Evolutionary conservation across 1,139 yeast species (phyloP), one percentile per base, ranked within the genome.

Genomic region (Petasospora rhodanensis): DNA sequence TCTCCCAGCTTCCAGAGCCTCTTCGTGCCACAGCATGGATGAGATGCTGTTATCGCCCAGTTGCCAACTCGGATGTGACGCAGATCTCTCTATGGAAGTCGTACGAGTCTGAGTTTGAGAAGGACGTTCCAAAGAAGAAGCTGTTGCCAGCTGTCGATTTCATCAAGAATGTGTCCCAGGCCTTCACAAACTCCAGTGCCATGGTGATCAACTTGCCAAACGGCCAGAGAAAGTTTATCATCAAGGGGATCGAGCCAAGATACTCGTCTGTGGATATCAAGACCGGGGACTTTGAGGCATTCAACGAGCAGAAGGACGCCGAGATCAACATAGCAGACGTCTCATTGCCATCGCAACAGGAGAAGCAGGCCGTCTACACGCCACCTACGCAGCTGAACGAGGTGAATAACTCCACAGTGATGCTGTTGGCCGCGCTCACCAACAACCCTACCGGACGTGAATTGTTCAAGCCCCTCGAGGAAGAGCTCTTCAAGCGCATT

Each of bases 81-180:
- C 99, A 91, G 60, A 87, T 91, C 20, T 83, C 95, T 11, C 70
- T 91, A 31, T 91, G 99, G 99, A 86, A 89, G 56, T 79, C 95
- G 0, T 91, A 91, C 59, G 98, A 91, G 55, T 67, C 78, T 18
- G 94, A 83, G 55, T 91, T 91, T 51, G 76, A 76, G 35, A 64
- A 62, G 24, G 66, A 66, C 35, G 68, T 68, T 11, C 61, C 67
- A 6, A 62, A 60, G 21, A 76, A 76, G 44, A 75, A 78, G 40
- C 66, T 91, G 31, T 68, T 91, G 29, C 95, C 96, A 1, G 98
- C 98, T 0, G 97, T 93, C 14, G 97, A 91, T 48, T 91, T 91
- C 55, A 91, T 91, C 54, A 87, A 89, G 53, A 91, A 91, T 54
- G 97, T 91, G 11, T 80, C 91, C 17, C 76, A 78, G 38, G 96